These are phyloP conservation scores for Boletellus ananiceps DNA, from an alignment of 768 basidiomycete species.

Conservation along the genomic window DNA sequence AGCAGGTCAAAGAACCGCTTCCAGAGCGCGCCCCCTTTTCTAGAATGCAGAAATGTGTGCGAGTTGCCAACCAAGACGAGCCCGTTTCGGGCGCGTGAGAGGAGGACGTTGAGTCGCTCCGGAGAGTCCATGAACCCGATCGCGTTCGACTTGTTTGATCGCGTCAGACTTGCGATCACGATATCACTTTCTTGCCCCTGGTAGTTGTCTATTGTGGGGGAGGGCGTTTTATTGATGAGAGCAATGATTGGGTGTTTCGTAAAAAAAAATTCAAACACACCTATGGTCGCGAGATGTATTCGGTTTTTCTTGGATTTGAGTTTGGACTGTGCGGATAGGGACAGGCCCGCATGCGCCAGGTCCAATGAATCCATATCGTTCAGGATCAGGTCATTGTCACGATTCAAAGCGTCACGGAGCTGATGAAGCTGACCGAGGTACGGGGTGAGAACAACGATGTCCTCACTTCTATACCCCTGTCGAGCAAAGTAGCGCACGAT, in stretches of 20 bases:
- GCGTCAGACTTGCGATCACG: slow-evolving; percentile 55
- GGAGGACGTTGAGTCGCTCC: slow-evolving; percentile 67
- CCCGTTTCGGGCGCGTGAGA: slow-evolving; percentile 64
- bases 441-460: slow-evolving; percentile 66
- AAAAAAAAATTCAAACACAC: slow-evolving; percentile 35
- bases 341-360: slow-evolving; percentile 50
- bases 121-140: slow-evolving; percentile 73
- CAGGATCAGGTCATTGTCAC: slow-evolving; percentile 43
- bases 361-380: slow-evolving; percentile 32
- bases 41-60: slow-evolving; percentile 52
- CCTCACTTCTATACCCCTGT: slow-evolving; percentile 59
- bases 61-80: slow-evolving; percentile 66
- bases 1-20: slow-evolving; percentile 43
- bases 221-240: too few relatives aligned
- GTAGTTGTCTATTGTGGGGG: slow-evolving; percentile 53
- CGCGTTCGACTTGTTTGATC: slow-evolving; percentile 51
- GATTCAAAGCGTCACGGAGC: slow-evolving; percentile 42
- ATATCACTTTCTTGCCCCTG: slow-evolving; percentile 74
- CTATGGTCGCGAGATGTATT: slow-evolving; percentile 64
- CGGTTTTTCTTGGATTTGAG: slow-evolving; percentile 34
- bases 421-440: slow-evolving; percentile 63
- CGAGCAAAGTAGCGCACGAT: slow-evolving; percentile 65
- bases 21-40: slow-evolving; percentile 54
- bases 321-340: slow-evolving; percentile 29
- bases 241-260: too few relatives aligned